These are phyloP conservation scores for Kodamaea restingae DNA, from an alignment of 805 yeast species.

Conservation along the genomic window DNA sequence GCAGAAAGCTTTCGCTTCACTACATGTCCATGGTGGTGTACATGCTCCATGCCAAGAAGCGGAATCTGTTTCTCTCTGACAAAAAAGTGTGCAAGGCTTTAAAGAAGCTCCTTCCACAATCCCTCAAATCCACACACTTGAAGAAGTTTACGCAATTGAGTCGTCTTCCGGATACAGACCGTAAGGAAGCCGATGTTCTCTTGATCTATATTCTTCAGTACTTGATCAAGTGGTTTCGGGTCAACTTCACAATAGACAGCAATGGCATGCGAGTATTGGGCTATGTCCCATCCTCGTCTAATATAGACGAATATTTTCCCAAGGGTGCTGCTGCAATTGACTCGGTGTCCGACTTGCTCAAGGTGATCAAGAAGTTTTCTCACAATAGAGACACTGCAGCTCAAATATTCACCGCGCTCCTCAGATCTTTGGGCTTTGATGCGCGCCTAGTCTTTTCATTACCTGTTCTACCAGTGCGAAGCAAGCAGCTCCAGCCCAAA, in stretches of 20 bases:
- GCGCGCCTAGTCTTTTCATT: slow-evolving; percentile 29
- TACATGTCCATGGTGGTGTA: slow-evolving; percentile 23
- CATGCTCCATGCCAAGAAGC: slow-evolving; percentile 16
- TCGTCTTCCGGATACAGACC: not conserved
- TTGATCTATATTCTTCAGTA: slow-evolving; percentile 29
- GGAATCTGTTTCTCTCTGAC: slow-evolving; percentile 21
- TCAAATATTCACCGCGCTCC: slow-evolving; percentile 27
- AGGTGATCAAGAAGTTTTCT: slow-evolving; percentile 18
- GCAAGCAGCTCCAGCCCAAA: slow-evolving; percentile 20
- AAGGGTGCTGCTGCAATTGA: slow-evolving; percentile 14
- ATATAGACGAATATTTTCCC: slow-evolving; percentile 18
- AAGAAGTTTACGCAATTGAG: slow-evolving; percentile 8
- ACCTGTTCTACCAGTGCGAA: slow-evolving; percentile 20
- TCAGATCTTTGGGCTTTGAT: slow-evolving; percentile 28
- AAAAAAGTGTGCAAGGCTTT: slow-evolving; percentile 17
- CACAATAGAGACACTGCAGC: slow-evolving; percentile 35
- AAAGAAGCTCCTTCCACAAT: slow-evolving; percentile 23
- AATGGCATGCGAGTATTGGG: slow-evolving; percentile 31
- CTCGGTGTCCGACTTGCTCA: slow-evolving; percentile 9
- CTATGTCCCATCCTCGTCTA: slow-evolving; percentile 16
- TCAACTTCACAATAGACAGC: slow-evolving; percentile 25
- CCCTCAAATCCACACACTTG: slow-evolving; percentile 13
- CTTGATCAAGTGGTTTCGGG: slow-evolving; percentile 31
- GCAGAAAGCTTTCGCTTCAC: slow-evolving; percentile 11
- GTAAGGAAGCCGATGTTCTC: slow-evolving; percentile 13